Evolutionary conservation across 768 basidiomycete species (phyloP), one percentile per base, ranked within the genome.

Genomic region (Filobasidium floriforme): DNA sequence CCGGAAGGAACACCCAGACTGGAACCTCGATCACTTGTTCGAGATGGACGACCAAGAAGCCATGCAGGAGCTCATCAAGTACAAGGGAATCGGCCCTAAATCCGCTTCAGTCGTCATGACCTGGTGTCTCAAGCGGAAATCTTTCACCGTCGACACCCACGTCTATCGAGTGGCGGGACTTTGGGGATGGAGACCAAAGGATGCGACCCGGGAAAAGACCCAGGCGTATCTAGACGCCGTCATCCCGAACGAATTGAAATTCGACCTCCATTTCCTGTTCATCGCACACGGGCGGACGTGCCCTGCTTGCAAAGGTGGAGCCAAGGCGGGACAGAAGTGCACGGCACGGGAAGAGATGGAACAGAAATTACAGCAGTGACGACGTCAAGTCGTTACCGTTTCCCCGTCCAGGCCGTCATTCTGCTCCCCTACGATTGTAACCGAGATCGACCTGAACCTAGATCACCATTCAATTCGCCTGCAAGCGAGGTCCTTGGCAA

Each of bases 141-240:
- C 66, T 41, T 67, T 67, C 61, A 67, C 66, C 32, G 66, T 67
- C 54, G 66, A 67, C 41, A 67, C 66, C 11, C 61, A 67, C 49
- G 66, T 67, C 14, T 67, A 55, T 59, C 49, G 66, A 40, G 57
- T 67, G 9, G 41, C 66, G 9, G 61, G 66, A 14, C 37, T 63
- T 10, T 67, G 66, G 66, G 61, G 61, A 18, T 67, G 66, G 66
- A n/a, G 66, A 28, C 66, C 66, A 32, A 29, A 55, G 41, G 43
- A 15, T 7, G 61, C 66, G 11, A 57, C 61, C 11, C 28, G 52
- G 43, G 66, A 67, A 49, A 63, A 62, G 41, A 60, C 66, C 12
- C 66, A 67, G 52, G 29, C 61, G 22, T 61, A 67, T 46, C 61
- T 67, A 24, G 61, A 67, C 46, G 41, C 54, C 28, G 43, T 55